Base-by-base conservation (phyloP, 441 rosid genomes). In the Pelargonium citronellum region DNA sequence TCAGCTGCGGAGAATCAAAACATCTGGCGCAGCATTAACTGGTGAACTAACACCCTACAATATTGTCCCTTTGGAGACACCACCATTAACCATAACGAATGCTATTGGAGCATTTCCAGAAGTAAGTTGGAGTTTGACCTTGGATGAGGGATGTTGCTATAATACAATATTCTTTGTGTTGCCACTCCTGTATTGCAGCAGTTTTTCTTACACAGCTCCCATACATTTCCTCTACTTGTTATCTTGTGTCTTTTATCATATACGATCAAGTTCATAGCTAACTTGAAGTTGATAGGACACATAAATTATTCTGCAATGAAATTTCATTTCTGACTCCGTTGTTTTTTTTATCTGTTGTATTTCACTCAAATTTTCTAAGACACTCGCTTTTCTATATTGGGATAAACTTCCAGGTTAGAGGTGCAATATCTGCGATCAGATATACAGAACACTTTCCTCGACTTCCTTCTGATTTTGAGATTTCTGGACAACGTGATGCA, bases 21-120 rank as follows among this genome's bases (percentile, higher is more conserved):
- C 68, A 64, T 89, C 83, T 61, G 91, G 84, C 79, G 89, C 85
- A 69, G 75, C 87, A 53, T 75, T 87, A 69, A 73, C 89, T 20
- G 97, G 88, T 74, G 99, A 95, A 78, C 89, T 89, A 66, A 81
- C 75, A 30, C 86, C 99, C 6, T 95, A 91, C 83, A 95, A 95
- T 71, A 95, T 92, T 73, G 91, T 95, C 46, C 99, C 99, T 53
- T 69, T 95, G 71, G 99, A 95, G 76, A 94, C 89, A 44, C 96
- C 95, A 24, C 79, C 93, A 51, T 71, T 92, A 76, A 89, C 97
- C 55, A 95, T 92, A 75, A 91, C 97, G 55, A 95, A 92, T 86
- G 97, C 83, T 65, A 90, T 92, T 74, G 87, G 97, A 75, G 74
- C 83, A 68, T 91, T 95, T 67, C 99, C 98, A 7, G 99, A 95